These are phyloP conservation scores for Rheum nobile DNA, from an alignment of 148 eudicot genomes.

Conservation along the genomic window DNA sequence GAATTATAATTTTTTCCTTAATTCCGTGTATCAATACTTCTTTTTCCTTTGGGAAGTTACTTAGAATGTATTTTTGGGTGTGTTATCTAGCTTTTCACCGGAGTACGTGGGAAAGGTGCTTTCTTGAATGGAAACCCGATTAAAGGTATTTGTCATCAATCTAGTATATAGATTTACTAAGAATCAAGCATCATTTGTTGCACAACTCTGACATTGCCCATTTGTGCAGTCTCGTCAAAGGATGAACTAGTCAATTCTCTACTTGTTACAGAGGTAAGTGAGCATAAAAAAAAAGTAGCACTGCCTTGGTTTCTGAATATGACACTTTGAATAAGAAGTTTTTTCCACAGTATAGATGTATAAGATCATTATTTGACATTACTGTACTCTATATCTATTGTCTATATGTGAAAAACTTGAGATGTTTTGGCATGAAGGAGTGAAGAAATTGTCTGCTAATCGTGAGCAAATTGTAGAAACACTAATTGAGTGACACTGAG, in stretches of 20 bases:
- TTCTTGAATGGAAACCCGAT: slow-evolving; percentile 85
- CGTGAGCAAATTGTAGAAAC: not conserved
- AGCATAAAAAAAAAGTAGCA: not conserved
- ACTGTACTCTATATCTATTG: not conserved
- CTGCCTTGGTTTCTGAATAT: not conserved
- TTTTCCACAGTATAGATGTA: not conserved
- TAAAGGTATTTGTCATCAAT: slow-evolving; percentile 35
- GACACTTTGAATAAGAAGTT: not conserved
- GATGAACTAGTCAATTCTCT: slow-evolving; percentile 74
- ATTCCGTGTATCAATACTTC: not conserved
- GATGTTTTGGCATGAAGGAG: not conserved
- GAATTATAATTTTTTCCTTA: not conserved
- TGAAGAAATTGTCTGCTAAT: not conserved
- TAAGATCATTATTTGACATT: not conserved
- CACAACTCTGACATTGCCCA: not conserved
- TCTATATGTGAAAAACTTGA: not conserved
- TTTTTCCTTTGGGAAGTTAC: not conserved
- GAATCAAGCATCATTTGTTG: slow-evolving; percentile 6
- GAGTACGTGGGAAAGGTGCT: slow-evolving; percentile 69
- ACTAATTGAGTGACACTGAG: not conserved
- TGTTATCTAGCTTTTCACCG: slow-evolving; percentile 68
- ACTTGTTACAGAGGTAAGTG: slow-evolving; percentile 65
- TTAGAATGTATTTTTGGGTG: not conserved
- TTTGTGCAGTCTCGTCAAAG: slow-evolving; percentile 71
- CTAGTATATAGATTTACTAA: not conserved